Base-by-base conservation (phyloP, 2,329 filamentous ascomycete genomes). In the Penicillium aurantiogriseum region DNA sequence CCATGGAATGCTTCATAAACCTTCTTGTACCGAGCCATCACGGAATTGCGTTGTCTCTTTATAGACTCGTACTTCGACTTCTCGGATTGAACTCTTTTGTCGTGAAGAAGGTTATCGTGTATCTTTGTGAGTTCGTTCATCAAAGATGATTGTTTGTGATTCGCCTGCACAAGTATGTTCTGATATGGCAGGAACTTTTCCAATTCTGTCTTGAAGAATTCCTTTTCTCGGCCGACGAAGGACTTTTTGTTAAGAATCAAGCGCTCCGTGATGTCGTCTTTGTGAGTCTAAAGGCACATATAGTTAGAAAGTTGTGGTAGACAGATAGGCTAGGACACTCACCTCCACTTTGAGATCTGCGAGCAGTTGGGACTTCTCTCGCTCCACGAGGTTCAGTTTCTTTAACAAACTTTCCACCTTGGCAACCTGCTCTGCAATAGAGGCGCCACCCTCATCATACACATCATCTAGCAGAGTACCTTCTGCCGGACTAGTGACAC, bases 301-400 rank as follows among this genome's bases (percentile, higher is more conserved):
- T 11, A 23, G 40, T 66, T 38, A 65, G 57, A 23, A 25, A 3
- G 13, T 39, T 17, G 19, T 8, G 11, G 13, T 39, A 3, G n/a
- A 19, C 6, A n/a, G 4, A 43, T 13, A 15, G 2, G 5, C 4
- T 29, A 50, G 52, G 10, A 48, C 51, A 35, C 81, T 67, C 75
- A 95, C 94, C 87, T 96, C 97, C 64, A 97, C 92, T 75, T 99
- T 99, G 66, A 99, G 80, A 75, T 99, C 94, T 74, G 97, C 97
- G 63, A 99, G 77, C 40, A 97, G 91, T 76, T 97, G 92, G 58
- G 88, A 87, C 58, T 94, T 83, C 74, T 99, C 95, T 58, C 91
- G 85, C 79, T 97, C 97, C 67, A 99, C 88, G 38, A 96, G 80
- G 67, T 92, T 95, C 67, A 99, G 76, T 76, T 92, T 97, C 78